Evolutionary conservation across 257 asterid genomes (phyloP).

Genomic region (Solanum corneliomulleri): DNA sequence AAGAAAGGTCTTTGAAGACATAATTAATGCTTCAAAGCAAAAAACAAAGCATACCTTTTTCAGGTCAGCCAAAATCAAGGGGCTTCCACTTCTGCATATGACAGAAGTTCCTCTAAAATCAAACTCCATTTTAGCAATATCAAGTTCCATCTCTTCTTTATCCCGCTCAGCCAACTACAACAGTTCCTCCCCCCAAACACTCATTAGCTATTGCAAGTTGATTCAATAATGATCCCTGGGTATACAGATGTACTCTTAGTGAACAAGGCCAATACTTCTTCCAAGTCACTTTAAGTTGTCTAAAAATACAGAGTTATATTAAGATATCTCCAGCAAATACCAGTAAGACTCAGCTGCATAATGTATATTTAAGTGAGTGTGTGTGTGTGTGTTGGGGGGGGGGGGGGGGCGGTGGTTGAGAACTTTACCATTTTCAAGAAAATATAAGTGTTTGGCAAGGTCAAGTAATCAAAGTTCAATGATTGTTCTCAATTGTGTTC

Average conservation of each 20-base stretch:
- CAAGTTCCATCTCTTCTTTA: conserved; percentile 96
- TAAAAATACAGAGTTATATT: background rate
- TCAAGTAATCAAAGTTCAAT: background rate
- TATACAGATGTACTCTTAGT: background rate
- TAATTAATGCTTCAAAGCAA: background rate
- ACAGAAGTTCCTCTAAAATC: conserved; percentile 87
- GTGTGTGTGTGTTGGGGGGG: no score
- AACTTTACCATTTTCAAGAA: background rate
- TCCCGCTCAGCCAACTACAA: conserved; percentile 92
- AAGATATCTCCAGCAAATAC: background rate
- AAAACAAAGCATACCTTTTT: conserved; percentile 38
- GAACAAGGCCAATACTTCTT: background rate
- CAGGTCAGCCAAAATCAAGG: conserved; percentile 76
- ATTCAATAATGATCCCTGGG: conserved; percentile 73
- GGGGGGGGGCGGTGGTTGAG: no score
- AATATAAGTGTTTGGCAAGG: background rate
- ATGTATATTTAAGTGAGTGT: background rate
- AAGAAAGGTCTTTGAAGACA: background rate
- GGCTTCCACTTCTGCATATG: conserved; percentile 89
- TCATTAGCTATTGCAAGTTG: conserved; percentile 91
- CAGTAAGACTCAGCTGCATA: background rate
- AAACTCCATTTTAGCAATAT: conserved; percentile 85
- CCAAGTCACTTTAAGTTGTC: background rate
- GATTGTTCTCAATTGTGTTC: background rate
- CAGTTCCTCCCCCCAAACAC: conserved; percentile 84